A percentile compares a stretch with the other conserved stretches of the same genome.
phyloP scores from a whole-genome alignment of 768 basidiomycete genomes.

The Rhizopogon roseolus region DNA sequence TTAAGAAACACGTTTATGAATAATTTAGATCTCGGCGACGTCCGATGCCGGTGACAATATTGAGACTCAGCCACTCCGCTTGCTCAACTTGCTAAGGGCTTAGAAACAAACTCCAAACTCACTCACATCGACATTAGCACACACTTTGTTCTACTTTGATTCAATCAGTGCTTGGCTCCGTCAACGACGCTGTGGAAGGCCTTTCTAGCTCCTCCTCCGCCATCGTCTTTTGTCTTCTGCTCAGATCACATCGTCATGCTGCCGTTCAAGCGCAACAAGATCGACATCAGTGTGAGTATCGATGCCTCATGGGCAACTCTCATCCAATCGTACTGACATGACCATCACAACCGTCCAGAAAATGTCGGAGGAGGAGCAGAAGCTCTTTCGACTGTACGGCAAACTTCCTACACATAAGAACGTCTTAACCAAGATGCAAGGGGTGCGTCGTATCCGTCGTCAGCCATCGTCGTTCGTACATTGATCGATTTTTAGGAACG shows the following conservation, averaged over 20 bases:
- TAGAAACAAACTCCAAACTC: conserved; percentile 6
- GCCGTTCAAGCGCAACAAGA: conserved; percentile 81
- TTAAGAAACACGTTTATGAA: conserved; percentile 5
- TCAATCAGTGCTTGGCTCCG: neutral
- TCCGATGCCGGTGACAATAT: conserved; percentile 8
- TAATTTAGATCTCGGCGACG: conserved; percentile 11
- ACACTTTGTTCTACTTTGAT: neutral
- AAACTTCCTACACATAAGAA: conserved; percentile 94
- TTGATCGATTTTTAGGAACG: conserved; percentile 62
- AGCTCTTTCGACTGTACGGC: conserved; percentile 92
- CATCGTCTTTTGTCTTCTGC: conserved; percentile 7
- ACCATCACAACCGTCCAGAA: conserved; percentile 40
- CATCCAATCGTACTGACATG: conserved; percentile 8
- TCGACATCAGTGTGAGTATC: conserved; percentile 82
- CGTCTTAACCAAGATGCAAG: conserved; percentile 90
- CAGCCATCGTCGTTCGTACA: neutral
- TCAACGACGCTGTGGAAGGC: conserved; percentile 9
- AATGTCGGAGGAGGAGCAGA: conserved; percentile 85
- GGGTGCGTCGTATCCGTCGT: conserved; percentile 44
- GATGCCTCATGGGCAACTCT: neutral
- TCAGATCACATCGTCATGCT: conserved; percentile 45
- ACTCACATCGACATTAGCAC: neutral
- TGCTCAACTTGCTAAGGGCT: conserved; percentile 12
- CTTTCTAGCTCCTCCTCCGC: conserved; percentile 23
- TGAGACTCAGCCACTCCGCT: conserved; percentile 25